These are phyloP conservation scores for Cenchrus americanus DNA, from an alignment of 176 grass and related monocot genomes.

Conservation along the genomic window DNA sequence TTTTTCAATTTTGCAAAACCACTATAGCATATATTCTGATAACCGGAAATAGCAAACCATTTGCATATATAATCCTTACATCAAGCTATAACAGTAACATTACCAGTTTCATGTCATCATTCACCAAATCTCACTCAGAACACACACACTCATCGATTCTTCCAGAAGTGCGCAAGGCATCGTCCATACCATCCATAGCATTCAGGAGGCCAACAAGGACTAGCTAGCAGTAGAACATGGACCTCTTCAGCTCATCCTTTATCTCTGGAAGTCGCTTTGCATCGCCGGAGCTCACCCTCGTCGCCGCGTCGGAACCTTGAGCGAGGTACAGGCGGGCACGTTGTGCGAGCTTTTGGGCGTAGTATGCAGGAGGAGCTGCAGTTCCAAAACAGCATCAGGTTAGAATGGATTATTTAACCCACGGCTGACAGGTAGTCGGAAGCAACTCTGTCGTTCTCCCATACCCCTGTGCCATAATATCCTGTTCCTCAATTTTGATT, in stretches of 20 bases:
- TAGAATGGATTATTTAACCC: too few relatives aligned
- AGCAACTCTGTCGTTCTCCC: too few relatives aligned
- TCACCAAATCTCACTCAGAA: not conserved
- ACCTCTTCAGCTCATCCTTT: constrained; percentile 58
- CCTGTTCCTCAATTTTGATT: too few relatives aligned
- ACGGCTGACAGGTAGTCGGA: not conserved
- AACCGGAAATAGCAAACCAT: too few relatives aligned
- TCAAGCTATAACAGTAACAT: too few relatives aligned
- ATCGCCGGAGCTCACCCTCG: not conserved
- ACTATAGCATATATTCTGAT: too few relatives aligned
- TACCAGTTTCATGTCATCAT: not conserved
- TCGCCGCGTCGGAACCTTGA: not conserved
- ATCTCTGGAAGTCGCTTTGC: constrained; percentile 43
- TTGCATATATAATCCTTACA: too few relatives aligned
- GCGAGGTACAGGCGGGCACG: constrained; percentile 59
- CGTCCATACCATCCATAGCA: not conserved
- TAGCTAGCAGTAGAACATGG: constrained; percentile 79
- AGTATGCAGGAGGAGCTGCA: constrained; percentile 56
- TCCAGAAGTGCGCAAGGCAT: not conserved
- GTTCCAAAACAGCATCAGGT: not conserved
- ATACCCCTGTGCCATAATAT: not conserved
- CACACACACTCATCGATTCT: not conserved
- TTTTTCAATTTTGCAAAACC: too few relatives aligned
- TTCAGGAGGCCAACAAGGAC: not conserved
- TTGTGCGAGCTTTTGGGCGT: constrained; percentile 60